phyloP scores from a whole-genome alignment of 371 early-diverging fungal genomes.

The Massospora cicadina region DNA sequence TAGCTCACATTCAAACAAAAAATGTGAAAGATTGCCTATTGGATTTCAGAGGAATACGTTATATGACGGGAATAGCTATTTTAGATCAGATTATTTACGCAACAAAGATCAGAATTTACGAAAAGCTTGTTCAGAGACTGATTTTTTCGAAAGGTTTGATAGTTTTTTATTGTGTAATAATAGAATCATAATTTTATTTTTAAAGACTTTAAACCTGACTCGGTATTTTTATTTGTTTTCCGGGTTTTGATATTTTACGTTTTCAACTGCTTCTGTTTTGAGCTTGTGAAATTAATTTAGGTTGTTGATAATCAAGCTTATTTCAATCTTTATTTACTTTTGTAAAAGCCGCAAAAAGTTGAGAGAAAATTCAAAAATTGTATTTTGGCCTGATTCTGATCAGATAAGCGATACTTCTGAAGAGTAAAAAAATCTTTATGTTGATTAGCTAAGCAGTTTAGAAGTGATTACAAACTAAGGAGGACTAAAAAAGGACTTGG shows the following conservation, averaged over 20 bases:
- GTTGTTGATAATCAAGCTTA: background rate
- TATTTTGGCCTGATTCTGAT: slow-evolving; percentile 4
- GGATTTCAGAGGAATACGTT: no score
- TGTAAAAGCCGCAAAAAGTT: slow-evolving; percentile 10
- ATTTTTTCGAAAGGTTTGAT: background rate
- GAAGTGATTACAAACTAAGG: background rate
- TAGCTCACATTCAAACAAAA: no score
- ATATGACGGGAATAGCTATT: no score
- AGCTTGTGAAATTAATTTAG: background rate
- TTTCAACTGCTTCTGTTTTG: background rate
- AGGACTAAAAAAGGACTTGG: background rate
- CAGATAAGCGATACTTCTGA: slow-evolving; percentile 4
- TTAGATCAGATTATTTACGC: no score
- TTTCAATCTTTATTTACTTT: slow-evolving; percentile 4
- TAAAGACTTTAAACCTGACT: no score
- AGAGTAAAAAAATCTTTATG: background rate
- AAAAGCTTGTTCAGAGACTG: no score
- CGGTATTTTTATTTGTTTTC: background rate
- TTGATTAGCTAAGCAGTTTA: background rate
- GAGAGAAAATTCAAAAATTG: slow-evolving; percentile 6
- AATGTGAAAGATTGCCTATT: no score
- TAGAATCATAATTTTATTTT: no score
- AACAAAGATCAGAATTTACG: no score
- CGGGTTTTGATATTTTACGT: background rate
- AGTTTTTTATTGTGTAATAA: background rate